These are phyloP conservation scores for Raddia distichophylla DNA, from an alignment of 176 grass and related monocot species.

Conservation along the genomic window DNA sequence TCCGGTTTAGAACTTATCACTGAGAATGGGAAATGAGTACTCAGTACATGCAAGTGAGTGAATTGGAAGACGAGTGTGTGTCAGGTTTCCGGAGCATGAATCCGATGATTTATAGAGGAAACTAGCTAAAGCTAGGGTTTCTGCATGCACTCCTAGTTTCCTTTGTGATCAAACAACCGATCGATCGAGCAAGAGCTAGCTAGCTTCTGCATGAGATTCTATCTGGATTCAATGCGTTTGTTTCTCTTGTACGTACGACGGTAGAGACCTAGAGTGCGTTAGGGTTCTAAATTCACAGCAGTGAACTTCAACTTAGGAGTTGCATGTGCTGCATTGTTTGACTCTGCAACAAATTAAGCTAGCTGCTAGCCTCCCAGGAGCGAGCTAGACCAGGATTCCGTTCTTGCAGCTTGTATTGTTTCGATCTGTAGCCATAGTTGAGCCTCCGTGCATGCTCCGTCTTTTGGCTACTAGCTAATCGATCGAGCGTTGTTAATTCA, in stretches of 20 bases:
- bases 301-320: background rate
- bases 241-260: constrained; percentile 13
- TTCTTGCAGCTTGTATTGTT: background rate
- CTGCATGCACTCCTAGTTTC: background rate
- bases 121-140: background rate
- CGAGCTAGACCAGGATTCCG: too few species aligned
- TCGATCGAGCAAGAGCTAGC: background rate
- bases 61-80: background rate
- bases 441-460: background rate
- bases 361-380: too few species aligned
- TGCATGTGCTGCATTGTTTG: background rate
- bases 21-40: background rate
- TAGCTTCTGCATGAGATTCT: constrained; percentile 30
- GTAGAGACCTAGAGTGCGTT: background rate
- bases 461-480: background rate
- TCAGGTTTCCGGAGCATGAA: background rate
- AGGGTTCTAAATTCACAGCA: background rate
- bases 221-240: constrained; percentile 38
- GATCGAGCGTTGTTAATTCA: too few species aligned
- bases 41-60: too few species aligned
- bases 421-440: background rate
- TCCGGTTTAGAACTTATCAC: background rate
- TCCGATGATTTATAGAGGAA: constrained; percentile 43
- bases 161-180: constrained; percentile 39
- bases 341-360: background rate